A percentile compares a stretch with the other conserved stretches of the same genome.
Evolutionary conservation across 306 rosid species (phyloP).

Genomic region (Rosa chinensis): DNA sequence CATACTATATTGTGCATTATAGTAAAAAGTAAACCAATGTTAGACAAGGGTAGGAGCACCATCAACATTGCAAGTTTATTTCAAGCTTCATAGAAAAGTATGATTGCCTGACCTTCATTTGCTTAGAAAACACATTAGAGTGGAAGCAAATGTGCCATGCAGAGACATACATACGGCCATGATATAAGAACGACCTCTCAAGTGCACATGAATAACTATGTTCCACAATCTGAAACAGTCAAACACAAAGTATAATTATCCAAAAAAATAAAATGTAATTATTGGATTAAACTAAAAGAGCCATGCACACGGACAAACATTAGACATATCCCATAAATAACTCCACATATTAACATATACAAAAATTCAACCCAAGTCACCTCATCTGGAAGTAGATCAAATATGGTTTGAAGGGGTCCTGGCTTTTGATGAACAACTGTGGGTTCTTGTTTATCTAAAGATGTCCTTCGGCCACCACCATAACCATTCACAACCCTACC

Average conservation of each 20-base stretch:
- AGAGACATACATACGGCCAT: slow-evolving; percentile 96
- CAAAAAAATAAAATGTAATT: slow-evolving; percentile 18
- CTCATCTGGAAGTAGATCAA: slow-evolving; percentile 80
- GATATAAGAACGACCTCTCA: slow-evolving; percentile 97
- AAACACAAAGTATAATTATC: slow-evolving; percentile 28
- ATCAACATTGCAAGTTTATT: background rate
- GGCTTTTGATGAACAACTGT: slow-evolving; percentile 96
- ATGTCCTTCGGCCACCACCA: slow-evolving; percentile 53
- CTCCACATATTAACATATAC: slow-evolving; percentile 1
- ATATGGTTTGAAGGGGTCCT: slow-evolving; percentile 94
- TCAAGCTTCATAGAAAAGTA: slow-evolving; percentile 20
- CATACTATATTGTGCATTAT: background rate
- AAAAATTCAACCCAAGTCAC: slow-evolving; percentile 43
- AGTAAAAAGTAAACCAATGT: background rate
- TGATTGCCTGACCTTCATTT: slow-evolving; percentile 78
- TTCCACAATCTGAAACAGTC: slow-evolving; percentile 74
- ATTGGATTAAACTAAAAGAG: slow-evolving; percentile 13
- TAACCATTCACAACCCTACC: slow-evolving; percentile 63
- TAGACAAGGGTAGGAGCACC: background rate
- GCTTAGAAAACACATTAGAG: slow-evolving; percentile 95
- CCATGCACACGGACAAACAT: background rate
- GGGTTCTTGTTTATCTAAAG: slow-evolving; percentile 71
- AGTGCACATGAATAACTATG: slow-evolving; percentile 99
- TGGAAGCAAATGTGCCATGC: slow-evolving; percentile 97
- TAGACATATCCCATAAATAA: background rate